Evolutionary conservation across 2,329 filamentous ascomycete species (phyloP).

Genomic region (Berkeleyomyces rouxiae): DNA sequence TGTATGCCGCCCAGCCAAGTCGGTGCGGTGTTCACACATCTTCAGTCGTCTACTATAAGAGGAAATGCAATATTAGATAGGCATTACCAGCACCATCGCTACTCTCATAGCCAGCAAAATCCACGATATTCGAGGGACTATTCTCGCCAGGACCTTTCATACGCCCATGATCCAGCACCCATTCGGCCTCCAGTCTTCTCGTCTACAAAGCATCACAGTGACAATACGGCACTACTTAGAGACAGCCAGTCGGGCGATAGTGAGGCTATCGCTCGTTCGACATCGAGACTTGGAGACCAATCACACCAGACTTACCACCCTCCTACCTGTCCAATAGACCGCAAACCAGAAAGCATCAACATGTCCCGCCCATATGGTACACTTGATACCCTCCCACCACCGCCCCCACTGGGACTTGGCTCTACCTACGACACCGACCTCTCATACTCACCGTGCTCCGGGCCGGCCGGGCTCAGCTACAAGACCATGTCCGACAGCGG

Average conservation of each 20-base stretch:
- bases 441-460: not conserved
- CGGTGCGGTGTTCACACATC: not conserved
- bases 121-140: no score
- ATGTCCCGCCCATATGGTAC: not conserved
- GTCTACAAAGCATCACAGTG: no score
- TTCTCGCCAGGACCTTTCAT: no score
- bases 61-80: not conserved
- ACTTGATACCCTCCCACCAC: not conserved
- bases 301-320: not conserved
- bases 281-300: not conserved
- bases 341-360: no score
- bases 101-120: not conserved
- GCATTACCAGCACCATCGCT: not conserved
- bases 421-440: not conserved
- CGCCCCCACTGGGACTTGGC: not conserved
- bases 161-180: no score
- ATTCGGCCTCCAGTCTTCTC: no score
- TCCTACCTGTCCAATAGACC: not conserved
- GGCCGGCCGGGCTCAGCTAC: conserved; percentile 29
- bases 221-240: no score
- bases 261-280: not conserved
- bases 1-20: not conserved
- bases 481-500: conserved; percentile 31
- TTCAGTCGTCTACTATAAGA: not conserved
- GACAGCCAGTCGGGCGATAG: no score